A percentile compares a stretch with the other conserved stretches of the same genome.
These are phyloP conservation scores for Berberis thunbergii DNA, from an alignment of 164 flowering plant genomes.

Conservation along the genomic window DNA sequence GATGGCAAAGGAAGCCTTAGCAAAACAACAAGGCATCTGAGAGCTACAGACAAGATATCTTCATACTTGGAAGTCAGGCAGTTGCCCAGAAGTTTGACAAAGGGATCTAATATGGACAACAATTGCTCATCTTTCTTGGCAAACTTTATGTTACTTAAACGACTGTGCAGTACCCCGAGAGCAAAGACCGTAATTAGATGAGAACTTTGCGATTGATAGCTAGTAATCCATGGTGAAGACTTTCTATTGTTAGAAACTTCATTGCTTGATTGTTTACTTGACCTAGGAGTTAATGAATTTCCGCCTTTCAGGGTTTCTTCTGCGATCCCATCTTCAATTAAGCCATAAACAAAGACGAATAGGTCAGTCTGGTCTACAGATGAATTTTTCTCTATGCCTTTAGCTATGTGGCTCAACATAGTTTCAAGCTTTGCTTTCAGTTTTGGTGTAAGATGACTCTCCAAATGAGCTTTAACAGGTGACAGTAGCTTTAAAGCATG, in stretches of 20 bases:
- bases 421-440: constrained; percentile 50
- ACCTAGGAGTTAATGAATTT: constrained; percentile 5
- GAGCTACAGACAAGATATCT: constrained; percentile 53
- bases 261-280: constrained; percentile 3
- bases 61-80: constrained; percentile 81
- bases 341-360: constrained; percentile 59
- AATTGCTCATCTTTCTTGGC: constrained; percentile 33
- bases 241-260: constrained; percentile 7
- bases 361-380: constrained; percentile 63
- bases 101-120: constrained; percentile 76
- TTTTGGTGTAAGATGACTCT: constrained; percentile 63
- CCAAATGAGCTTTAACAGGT: constrained; percentile 48
- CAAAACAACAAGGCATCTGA: constrained; percentile 58
- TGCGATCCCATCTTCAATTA: constrained; percentile 50
- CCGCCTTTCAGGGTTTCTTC: constrained; percentile 29
- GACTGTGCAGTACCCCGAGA: constrained; percentile 49
- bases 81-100: constrained; percentile 43
- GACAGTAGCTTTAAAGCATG: constrained; percentile 65
- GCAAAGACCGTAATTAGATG: constrained; percentile 76
- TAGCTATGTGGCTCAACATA: constrained; percentile 67
- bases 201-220: constrained; percentile 28
- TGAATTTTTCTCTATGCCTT: constrained; percentile 70
- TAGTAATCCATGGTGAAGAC: constrained; percentile 10
- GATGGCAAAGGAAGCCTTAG: constrained; percentile 76
- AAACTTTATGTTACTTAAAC: constrained; percentile 45